Percentiles rank a stretch among this genome's conserved stretches.
Conservation (phyloP, 495 filamentous ascomycete genomes). For the Melanomma pulvis-pyrius region DNA sequence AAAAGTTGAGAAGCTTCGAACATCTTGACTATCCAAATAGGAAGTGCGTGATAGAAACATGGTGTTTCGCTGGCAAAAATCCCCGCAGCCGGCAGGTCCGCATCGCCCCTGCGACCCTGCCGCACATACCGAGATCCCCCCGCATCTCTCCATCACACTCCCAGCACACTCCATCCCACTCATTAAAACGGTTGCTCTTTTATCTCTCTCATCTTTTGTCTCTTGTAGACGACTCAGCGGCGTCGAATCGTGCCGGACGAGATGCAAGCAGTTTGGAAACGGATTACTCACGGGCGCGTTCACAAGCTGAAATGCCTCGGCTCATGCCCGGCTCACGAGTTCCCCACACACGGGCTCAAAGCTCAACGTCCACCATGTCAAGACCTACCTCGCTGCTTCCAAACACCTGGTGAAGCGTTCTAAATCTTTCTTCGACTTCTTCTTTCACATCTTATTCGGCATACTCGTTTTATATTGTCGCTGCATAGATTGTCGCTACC, state of each 20-base stretch:
- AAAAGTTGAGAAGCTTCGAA: too few species aligned
- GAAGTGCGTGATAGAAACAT: neutral
- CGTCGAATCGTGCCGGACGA: slow-evolving; percentile 3
- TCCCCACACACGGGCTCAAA: neutral
- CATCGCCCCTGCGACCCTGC: neutral
- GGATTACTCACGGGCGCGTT: slow-evolving; percentile 10
- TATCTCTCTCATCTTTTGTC: too few species aligned
- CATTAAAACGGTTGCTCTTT: too few species aligned
- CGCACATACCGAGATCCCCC: neutral
- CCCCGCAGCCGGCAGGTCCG: neutral
- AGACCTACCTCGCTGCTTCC: neutral
- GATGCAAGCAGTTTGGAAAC: neutral
- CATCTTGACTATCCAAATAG: too few species aligned
- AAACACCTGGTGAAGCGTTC: neutral
- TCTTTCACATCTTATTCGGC: neutral
- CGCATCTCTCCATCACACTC: neutral
- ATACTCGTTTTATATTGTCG: neutral
- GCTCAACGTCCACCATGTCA: neutral
- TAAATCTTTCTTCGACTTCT: neutral
- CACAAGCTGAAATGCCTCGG: slow-evolving; percentile 8
- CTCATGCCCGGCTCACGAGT: neutral
- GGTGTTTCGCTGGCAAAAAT: neutral
- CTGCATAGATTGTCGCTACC: too few species aligned
- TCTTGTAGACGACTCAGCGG: slow-evolving; percentile 6
- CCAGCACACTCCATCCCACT: neutral